phyloP scores from a whole-genome alignment of 2,329 filamentous ascomycete species.

The Fusarium armeniacum region DNA sequence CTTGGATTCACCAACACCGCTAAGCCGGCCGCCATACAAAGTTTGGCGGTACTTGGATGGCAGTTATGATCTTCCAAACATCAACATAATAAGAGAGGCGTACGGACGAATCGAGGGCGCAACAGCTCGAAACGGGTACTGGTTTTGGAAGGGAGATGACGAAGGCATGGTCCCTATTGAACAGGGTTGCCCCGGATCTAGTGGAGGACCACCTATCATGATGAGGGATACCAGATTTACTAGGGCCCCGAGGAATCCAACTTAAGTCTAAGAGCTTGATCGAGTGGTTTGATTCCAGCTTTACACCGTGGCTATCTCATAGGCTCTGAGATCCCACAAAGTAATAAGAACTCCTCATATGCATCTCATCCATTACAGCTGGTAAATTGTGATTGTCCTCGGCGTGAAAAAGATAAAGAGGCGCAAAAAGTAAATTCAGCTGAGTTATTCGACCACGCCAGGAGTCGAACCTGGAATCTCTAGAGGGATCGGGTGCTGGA shows the following conservation, averaged over 20 bases:
- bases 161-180: fast-evolving
- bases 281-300: background rate
- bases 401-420: no score
- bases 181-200: background rate
- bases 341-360: no score
- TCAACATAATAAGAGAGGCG: no score
- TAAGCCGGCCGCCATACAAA: fast-evolving
- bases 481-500: background rate
- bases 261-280: background rate
- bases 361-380: no score
- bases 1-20: fast-evolving
- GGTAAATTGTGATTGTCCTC: no score
- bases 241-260: background rate
- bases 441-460: background rate
- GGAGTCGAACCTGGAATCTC: constrained; percentile 3
- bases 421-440: background rate
- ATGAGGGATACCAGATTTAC: background rate
- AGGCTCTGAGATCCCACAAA: no score
- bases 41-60: background rate
- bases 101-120: background rate
- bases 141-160: background rate
- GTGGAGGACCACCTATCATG: background rate
- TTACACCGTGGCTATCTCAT: no score
- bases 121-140: background rate
- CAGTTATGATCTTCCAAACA: background rate